Evolutionary conservation across 2,329 filamentous ascomycete species (phyloP), one percentile per base, ranked within the genome.

Genomic region (Coleophoma cylindrospora): DNA sequence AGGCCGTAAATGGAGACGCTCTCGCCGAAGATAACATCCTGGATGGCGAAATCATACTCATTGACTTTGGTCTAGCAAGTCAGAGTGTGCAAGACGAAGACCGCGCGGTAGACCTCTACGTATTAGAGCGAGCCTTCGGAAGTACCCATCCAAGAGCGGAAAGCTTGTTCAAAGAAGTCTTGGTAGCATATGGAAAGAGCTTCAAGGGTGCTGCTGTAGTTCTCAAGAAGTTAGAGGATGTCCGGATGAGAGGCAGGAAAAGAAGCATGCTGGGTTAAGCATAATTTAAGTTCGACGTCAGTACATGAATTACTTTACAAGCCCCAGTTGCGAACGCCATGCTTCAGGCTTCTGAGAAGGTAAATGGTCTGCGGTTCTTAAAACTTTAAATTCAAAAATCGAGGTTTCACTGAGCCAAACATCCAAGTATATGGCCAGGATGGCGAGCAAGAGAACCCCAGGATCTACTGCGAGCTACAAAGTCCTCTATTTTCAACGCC

Each of bases 21-120:
- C 57, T 47, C 5, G 56, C 59, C 9, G 56, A 59, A 27, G 49
- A 56, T n/a, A 57, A 55, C 17, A 52, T 61, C 2, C 62, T 84
- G 50, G 75, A 80, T 1, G 91, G 90, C 2, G 86, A 95, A 48
- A 80, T 99, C 51, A 84, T 95, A 19, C 74, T 97, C 36, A 97
- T 97, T 66, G 94, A 99, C 71, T 95, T 99, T 64, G 94, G 94
- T 0, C 80, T 99, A 17, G 91, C 91, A 13, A 86, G 81, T 59
- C 87, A 92, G 69, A 89, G 84, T 54, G 72, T 81, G 15, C 83
- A 88, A 57, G 92, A 96, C 49, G 94, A 99, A 70, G 94, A 99
- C 66, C 81, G 91, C 49, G 94, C 94, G 0, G 94, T 99, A 37
- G 94, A 99, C 73, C 70, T 99, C 49, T 99, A 99, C 68, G 94